Percentiles rank a stretch among this genome's conserved stretches.
Evolutionary conservation across 179 eudicot genomes (phyloP).

Genomic region (Beta macrorhiza): DNA sequence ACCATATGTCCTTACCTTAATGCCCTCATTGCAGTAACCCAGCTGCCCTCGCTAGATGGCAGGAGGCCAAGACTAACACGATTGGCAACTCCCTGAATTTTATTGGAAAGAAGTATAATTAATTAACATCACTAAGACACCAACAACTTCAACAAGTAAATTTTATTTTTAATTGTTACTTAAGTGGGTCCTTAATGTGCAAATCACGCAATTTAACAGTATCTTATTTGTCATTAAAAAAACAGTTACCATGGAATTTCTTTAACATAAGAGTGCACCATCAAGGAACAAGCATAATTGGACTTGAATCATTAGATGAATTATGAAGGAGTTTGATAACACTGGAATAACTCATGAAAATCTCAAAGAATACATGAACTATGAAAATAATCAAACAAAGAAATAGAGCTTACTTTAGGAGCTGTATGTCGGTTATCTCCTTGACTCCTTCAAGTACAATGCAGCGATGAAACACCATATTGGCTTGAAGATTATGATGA

Average conservation of each 20-base stretch:
- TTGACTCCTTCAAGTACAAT: slow-evolving; percentile 91
- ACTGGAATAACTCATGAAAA: not conserved
- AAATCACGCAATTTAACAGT: not conserved
- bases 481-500: slow-evolving; percentile 63
- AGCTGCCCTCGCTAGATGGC: slow-evolving; percentile 89
- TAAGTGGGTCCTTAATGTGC: not conserved
- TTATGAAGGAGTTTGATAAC: not conserved
- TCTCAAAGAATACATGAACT: not conserved
- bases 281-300: not conserved
- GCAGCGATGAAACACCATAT: slow-evolving; percentile 79
- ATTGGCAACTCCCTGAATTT: slow-evolving; percentile 75
- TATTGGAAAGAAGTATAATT: slow-evolving; percentile 2
- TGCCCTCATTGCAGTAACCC: slow-evolving; percentile 88
- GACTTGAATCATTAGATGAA: not conserved
- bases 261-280: not conserved
- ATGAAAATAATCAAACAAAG: slow-evolving; percentile 3
- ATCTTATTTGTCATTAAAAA: not conserved
- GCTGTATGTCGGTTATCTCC: slow-evolving; percentile 75
- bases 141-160: not conserved
- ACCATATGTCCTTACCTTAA: slow-evolving; percentile 49
- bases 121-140: slow-evolving; percentile 14
- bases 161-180: slow-evolving; percentile 1
- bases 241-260: not conserved
- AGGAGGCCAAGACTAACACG: slow-evolving; percentile 89
- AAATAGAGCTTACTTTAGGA: slow-evolving; percentile 53